Evolutionary conservation across 192 early-diverging fungal species (phyloP).

Genomic region (Backusella sp.): DNA sequence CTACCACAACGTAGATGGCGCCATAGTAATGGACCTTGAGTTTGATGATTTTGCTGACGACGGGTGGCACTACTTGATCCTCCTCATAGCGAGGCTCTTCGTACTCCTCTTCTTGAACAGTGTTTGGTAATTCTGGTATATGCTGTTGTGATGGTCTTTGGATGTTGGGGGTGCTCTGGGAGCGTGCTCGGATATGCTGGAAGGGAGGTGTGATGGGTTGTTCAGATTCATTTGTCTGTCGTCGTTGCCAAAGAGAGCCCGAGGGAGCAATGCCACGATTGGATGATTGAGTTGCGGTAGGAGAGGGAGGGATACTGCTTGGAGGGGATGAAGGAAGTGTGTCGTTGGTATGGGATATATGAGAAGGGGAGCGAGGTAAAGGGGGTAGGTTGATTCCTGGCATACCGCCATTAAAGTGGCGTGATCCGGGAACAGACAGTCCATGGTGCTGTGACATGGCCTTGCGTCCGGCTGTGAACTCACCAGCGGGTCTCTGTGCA

Average conservation of each 20-base stretch:
- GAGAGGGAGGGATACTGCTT: constrained; percentile 18
- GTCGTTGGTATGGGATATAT: neutral
- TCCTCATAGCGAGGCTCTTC: neutral
- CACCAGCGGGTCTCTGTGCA: neutral
- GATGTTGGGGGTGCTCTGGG: constrained; percentile 60
- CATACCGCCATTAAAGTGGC: constrained; percentile 2
- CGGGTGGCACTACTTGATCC: neutral
- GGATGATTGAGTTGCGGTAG: neutral
- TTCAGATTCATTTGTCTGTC: neutral
- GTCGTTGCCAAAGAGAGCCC: neutral
- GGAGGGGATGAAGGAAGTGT: constrained; percentile 51
- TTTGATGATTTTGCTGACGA: constrained; percentile 50
- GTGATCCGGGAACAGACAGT: neutral
- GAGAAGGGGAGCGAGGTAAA: constrained; percentile 23
- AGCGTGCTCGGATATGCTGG: constrained; percentile 43
- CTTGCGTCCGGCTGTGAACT: neutral
- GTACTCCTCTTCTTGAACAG: neutral
- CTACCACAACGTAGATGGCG: constrained; percentile 89
- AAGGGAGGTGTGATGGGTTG: constrained; percentile 12
- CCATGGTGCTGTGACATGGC: neutral
- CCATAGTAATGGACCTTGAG: constrained; percentile 87
- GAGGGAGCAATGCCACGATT: neutral
- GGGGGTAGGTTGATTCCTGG: constrained; percentile 19
- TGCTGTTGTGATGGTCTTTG: constrained; percentile 16
- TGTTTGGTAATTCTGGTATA: neutral